Base-by-base conservation (phyloP, 2,329 filamentous ascomycete genomes). In the Talaromyces funiculosus region DNA sequence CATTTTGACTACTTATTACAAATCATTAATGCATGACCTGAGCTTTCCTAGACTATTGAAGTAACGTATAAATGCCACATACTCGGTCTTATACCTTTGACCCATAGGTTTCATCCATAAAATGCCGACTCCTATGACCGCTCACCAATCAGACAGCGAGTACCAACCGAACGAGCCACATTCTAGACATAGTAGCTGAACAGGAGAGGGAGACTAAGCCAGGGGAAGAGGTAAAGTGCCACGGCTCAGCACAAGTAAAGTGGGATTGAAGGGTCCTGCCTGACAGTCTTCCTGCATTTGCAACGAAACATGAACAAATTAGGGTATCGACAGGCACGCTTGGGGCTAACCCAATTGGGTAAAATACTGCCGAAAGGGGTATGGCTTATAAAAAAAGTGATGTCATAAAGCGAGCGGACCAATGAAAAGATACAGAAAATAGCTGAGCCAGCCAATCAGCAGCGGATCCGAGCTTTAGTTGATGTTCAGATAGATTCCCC, bases 381-480 rank as follows among this genome's bases (percentile, higher is more conserved):
- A 43, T 47, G 38, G 60, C 55, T 37, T n/a, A 16, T 5, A 3
- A n/a, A 4, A n/a, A 3, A 18, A 16, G n/a, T 61, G 60, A 61
- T 57, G 47, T 61, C 60, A 61, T 61, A 61, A 61, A 38, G 35
- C 60, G 60, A 61, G 33, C 60, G 3, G 47, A 7, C 60, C 60
- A 61, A 61, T 61, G 6, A 38, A 1, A 58, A 18, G 1, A 2
- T 4, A n/a, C n/a, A 7, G 1, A 2, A 29, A 26, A 14, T 7
- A 6, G 5, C 16, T 16, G 14, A 12, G 4, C 24, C 29, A 31
- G n/a, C 54, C 55, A 58, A 54, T 53, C 55, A 54, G 31, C 16
- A 57, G 12, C 55, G 42, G 31, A 57, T 47, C 42, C 55, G 43
- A 57, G 29, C 18, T 29, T 7, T 37, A n/a, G 12, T 31, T 26